phyloP scores from a whole-genome alignment of 768 basidiomycete species.

The Amanita jacksonii region DNA sequence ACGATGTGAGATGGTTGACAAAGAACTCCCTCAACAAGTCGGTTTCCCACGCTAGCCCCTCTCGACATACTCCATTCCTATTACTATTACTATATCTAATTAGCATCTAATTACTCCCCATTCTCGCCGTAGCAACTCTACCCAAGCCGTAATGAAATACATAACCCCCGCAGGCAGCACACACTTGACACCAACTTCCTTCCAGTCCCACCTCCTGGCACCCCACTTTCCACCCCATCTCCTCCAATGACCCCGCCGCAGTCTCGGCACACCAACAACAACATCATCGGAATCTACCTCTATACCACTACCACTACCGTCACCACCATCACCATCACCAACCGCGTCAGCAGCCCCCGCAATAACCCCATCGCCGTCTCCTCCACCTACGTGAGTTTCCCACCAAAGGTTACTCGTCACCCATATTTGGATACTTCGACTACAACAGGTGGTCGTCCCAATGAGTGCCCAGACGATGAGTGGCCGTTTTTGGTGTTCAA shows the following conservation, averaged over 20 bases:
- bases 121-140: constrained; percentile 39
- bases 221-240: constrained; percentile 40
- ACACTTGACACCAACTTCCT: constrained; percentile 56
- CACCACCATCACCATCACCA: constrained; percentile 5
- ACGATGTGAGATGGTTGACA: no score
- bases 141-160: constrained; percentile 81
- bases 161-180: constrained; percentile 63
- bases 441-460: constrained; percentile 79
- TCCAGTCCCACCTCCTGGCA: constrained; percentile 76
- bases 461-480: constrained; percentile 88
- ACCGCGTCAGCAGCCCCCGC: constrained; percentile 14
- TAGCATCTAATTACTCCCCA: no score
- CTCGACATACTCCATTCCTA: no score
- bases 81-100: no score
- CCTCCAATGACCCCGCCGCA: constrained; percentile 25
- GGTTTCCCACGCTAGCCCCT: no score
- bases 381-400: constrained; percentile 22
- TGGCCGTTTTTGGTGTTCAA: constrained; percentile 62
- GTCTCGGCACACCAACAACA: no score
- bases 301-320: no score
- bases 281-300: no score
- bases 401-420: constrained; percentile 82
- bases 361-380: no score
- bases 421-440: constrained; percentile 86
- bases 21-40: no score